Base-by-base conservation (phyloP, 2,329 filamentous ascomycete genomes). In the Stagonosporopsis cucurbitacearum region DNA sequence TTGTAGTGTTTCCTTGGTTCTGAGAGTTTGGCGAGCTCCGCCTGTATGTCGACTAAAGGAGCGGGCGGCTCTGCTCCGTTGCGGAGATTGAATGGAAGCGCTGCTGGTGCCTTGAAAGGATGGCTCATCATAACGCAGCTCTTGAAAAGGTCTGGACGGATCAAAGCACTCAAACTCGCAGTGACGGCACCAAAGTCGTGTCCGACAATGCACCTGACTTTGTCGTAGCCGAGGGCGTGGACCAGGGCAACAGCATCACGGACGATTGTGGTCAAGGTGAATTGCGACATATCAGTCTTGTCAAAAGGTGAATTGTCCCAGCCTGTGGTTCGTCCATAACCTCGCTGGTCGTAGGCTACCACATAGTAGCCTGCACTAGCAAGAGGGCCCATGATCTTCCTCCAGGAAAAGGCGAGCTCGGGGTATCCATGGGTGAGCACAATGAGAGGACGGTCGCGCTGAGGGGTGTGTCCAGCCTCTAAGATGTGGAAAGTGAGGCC, bases 1-100 rank as follows among this genome's bases (percentile, higher is more conserved):
- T 88, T 88, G 77, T 90, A 90, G 69, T 89, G 87, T 68, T 89
- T 89, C 8, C 84, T 69, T 0, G 86, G 85, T n/a, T 82, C 79
- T 1, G 78, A 70, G 1, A 87, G 78, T 36, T 77, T 75, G 0
- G 81, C 81, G 2, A 89, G 80, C 3, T 82, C 82, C 19, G 76
- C 74, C 54, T 86, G 83, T n/a, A 89, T 81, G 53, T 86, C 79
- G 20, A 66, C 25, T 49, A 67, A 63, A 17, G 59, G 54, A 8
- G 55, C 35, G 2, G 63, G 35, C 6, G 64, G 50, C n/a, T 63
- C 42, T 15, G 57, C 64, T 28, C 72, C 64, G 32, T 67, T 66
- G n/a, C 79, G 70, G 26, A 76, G 72, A 57, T 82, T 76, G 58
- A 83, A 82, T 0, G 80, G 80, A 2, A 86, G 76, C 0, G 64